Evolutionary conservation across 768 basidiomycete genomes (phyloP).

Genomic region (Tylopilus vinaceipallidus): DNA sequence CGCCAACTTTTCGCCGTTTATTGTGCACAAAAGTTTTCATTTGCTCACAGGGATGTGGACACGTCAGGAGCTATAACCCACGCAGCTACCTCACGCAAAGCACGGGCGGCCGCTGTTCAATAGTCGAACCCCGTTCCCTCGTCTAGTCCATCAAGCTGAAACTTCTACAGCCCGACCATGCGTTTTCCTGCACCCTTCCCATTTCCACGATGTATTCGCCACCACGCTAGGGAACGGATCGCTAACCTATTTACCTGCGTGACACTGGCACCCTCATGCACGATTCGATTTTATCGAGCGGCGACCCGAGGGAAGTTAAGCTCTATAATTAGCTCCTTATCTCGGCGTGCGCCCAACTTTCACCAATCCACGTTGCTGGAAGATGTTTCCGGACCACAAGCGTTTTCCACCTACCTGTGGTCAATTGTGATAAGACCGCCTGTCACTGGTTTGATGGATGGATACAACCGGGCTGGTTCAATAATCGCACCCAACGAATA

Average conservation of each 20-base stretch:
- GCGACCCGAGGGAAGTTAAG: background rate
- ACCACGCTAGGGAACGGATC: background rate
- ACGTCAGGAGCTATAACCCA: background rate
- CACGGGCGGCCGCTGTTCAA: background rate
- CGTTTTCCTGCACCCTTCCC: background rate
- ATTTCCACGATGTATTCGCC: background rate
- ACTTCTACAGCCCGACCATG: background rate
- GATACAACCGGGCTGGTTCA: background rate
- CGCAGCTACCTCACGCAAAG: background rate
- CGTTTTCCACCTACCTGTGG: background rate
- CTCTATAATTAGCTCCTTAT: constrained; percentile 1
- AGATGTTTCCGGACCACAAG: background rate
- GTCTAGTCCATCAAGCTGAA: background rate
- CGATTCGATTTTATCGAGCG: background rate
- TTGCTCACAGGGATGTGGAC: background rate
- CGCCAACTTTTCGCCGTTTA: too few relatives aligned
- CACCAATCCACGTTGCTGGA: background rate
- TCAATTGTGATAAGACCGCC: background rate
- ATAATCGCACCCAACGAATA: too few relatives aligned
- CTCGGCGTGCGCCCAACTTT: background rate
- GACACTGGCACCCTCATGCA: background rate
- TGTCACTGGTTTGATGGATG: too few relatives aligned
- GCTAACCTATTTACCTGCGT: background rate
- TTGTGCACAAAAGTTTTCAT: background rate
- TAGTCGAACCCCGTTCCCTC: background rate